Conservation (phyloP, 176 grass and related monocot genomes). For the Alopecurus myosuroides region DNA sequence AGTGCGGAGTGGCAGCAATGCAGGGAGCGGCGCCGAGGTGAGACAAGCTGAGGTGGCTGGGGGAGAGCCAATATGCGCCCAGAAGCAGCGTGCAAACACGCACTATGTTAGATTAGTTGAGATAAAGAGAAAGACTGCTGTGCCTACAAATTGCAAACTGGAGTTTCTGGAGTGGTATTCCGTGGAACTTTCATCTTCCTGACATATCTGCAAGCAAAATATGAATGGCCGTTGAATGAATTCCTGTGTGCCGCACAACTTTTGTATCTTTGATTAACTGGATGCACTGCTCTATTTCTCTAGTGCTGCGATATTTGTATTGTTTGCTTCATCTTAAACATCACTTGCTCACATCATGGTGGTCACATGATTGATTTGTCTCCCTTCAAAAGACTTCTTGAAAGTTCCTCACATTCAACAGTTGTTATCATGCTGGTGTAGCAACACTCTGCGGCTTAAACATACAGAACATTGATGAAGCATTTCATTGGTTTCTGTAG, state of each 20-base stretch:
- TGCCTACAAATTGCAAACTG: background rate
- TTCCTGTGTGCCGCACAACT: background rate
- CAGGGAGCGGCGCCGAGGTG: no score
- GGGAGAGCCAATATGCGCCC: no score
- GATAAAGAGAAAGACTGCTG: background rate
- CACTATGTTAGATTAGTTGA: background rate
- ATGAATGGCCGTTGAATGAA: background rate
- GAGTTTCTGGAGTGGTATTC: background rate
- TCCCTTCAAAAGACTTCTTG: no score
- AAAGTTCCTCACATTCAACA: no score
- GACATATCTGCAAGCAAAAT: background rate
- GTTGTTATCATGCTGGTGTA: no score
- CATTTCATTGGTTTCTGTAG: slow-evolving; percentile 41
- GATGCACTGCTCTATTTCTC: background rate
- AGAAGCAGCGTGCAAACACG: no score
- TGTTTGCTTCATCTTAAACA: background rate
- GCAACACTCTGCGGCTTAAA: no score
- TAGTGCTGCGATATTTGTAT: background rate
- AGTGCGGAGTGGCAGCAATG: no score
- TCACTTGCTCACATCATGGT: background rate
- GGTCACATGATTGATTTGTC: no score
- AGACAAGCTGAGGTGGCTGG: no score
- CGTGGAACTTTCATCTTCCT: background rate
- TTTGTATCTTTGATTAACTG: background rate
- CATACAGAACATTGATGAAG: background rate